Base-by-base conservation (phyloP, 2,329 filamentous ascomycete species). In the Zymoseptoria pseudotritici region DNA sequence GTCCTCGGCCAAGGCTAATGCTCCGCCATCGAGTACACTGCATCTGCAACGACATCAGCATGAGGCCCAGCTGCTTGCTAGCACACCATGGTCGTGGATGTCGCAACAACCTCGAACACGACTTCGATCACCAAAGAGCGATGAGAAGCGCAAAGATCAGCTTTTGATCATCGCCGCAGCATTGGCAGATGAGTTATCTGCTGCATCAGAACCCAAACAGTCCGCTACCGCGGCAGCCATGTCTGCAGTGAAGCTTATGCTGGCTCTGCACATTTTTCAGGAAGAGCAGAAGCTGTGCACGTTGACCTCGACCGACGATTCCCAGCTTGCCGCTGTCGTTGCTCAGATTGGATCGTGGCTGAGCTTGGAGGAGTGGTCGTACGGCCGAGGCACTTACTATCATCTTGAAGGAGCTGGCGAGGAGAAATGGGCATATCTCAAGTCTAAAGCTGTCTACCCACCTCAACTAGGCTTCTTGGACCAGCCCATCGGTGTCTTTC, bases 231-330 rank as follows among this genome's bases (percentile, higher is more conserved):
- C 22, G 11, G 22, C 56, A 13, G 62, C 54, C 13, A 58, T 58
- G 26, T 61, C 57, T 13, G 69, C 61, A 42, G 58, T 64, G 29
- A 68, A 67, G 46, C 56, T 74, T 7, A 71, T 95, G 64, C 78
- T 86, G 49, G 88, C 84, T 0, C 78, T 99, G 11, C 94, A 99
- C 75, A 79, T 97, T 2, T 78, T 96, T n/a, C 82, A 89, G 0
- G 93, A 99, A 72, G 94, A 99, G 72, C 82, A 89, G 63, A 97
- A 96, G 71, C 82, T 99, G 1, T 85, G 90, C n/a, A 60, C 54
- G 17, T 58, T 73, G 17, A 42, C 54, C 20, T 13, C 53, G 19
- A n/a, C 17, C 1, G 24, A 54, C 42, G 31, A 26, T 11, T 10
- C 13, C 1, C 46, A 56, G 50, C 75, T 97, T 21, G 83, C 85